Evolutionary conservation across 176 grass and related monocot genomes (phyloP), one percentile per base, ranked within the genome.

Genomic region (Eremochloa ophiuroides): DNA sequence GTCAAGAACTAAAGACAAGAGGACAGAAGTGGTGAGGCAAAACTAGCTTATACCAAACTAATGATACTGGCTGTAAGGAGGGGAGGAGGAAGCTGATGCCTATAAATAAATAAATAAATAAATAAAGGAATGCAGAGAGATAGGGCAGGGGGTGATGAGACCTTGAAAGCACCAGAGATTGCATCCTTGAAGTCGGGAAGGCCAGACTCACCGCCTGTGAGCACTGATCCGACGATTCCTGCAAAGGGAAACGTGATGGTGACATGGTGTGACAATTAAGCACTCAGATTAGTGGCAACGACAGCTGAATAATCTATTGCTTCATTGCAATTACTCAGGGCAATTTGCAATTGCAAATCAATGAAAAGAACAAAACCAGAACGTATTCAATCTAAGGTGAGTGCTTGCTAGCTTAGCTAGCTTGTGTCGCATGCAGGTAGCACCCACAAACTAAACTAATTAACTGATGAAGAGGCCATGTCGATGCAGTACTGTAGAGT

Each of bases 101-200:
- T 4, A 72, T 34, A 26, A 1, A 60, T n/a, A 55, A 55, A 55
- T 10, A 20, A 55, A 26, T n/a, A n/a, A n/a, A n/a, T n/a, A n/a
- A n/a, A n/a, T n/a, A n/a, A 10, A 64, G 40, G 7, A 14, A 78
- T 66, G 41, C 18, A 23, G 13, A 46, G 59, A 31, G 12, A 34
- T 15, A 27, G 12, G 20, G 6, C 13, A 0, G 10, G 23, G 41
- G 2, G 17, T 8, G 16, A 16, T 15, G 33, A 22, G 14, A 89
- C 87, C 83, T 89, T 89, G 43, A 89, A 85, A 55, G 87, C 83
- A 56, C 83, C 73, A 16, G 83, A 85, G 28, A 89, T 48, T 33
- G 77, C 29, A 72, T 71, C 83, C 73, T 39, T 81, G 18, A 85
- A 43, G 37, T 81, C 78, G 2, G 83, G 78, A 44, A 85, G 83